Base-by-base conservation (phyloP, 352 stramenopile genomes). In the Globisporangium spinosum region DNA sequence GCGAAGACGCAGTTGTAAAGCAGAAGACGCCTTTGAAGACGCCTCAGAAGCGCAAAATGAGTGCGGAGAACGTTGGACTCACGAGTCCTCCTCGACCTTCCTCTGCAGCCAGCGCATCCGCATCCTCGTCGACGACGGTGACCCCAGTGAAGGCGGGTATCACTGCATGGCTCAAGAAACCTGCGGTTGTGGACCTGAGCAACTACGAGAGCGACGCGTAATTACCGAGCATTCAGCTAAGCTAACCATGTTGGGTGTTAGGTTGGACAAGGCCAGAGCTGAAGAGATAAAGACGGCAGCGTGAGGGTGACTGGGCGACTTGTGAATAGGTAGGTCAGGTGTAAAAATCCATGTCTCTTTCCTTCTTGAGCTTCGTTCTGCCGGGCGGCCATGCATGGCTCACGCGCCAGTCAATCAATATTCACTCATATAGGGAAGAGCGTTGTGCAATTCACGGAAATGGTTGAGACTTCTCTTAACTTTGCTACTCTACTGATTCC, bases 111-210 rank as follows among this genome's bases (percentile, higher is more conserved):
- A 45, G 12, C 23, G 25, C 13, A n/a, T 29, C 29, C 6, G n/a
- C 32, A 13, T 49, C 56, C 29, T 29, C 56, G 20, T 62, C 64
- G 43, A 45, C 17, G 9, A 58, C 64, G 23, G 34, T 45, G 43
- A 70, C 55, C 7, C 45, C 64, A 70, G 57, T 64, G 29, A 72
- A 72, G 32, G 45, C 61, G 7, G 54, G 67, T 22, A 72, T 72
- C 47, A 64, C 67, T 3, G 67, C 67, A 23, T 72, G 67, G 67
- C 62, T 72, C 32, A 68, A 68, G 60, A 62, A 57, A n/a, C 49
- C 65, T 57, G 65, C 38, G 1, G 65, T 70, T 13, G 58, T 70
- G 47, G 65, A 70, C 49, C 49, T 62, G 22, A 66, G 58, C 47
- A 58, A 17, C 32, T n/a, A 62, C 8, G 56, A 62, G 10, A 27